Evolutionary conservation across 2,329 filamentous ascomycete genomes (phyloP), one percentile per base, ranked within the genome.

Genomic region (Pestalotiopsis sp.): DNA sequence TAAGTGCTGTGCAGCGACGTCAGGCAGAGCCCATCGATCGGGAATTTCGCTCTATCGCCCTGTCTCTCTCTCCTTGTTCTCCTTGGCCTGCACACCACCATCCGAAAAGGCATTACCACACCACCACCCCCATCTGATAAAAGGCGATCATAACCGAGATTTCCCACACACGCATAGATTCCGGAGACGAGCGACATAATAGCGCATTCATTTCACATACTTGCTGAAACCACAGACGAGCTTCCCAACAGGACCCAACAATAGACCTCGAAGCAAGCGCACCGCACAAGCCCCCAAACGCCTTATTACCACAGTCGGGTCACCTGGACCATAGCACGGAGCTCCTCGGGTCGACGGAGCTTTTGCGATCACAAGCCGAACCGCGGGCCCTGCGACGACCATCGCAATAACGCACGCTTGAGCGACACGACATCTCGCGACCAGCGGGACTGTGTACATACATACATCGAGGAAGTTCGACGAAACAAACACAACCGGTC

Each of bases 331-430:
- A 36, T n/a, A 11, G 23, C 14, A 59, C 27, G 23, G 27, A 59
- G 57, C 14, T n/a, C 27, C 59, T 41, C 59, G 27, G 59, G 59
- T 41, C 11, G 27, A 41, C 59, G 61, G 36, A 25, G 41, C 27
- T 64, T 36, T 60, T 61, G 66, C 56, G 38, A 65, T 69, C 68
- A 67, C 64, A 67, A 69, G 68, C 68, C 68, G 45, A 64, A 49
- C 41, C 41, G 65, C 52, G 31, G 31, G n/a, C 20, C 25, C 14
- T 20, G 13, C 56, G n/a, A 61, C 36, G 49, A 56, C 31, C 14
- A 45, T 31, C 23, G 31, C 45, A 52, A 23, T 20, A n/a, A 52
- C 45, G 5, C 20, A 52, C 45, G 45, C 17, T 52, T n/a, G 4
- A n/a, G 17, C 45, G 41, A 13, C 41, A 14, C 41, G 12, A 13